phyloP scores from a whole-genome alignment of 192 early-diverging fungal genomes.

The Umbelopsis vinacea region DNA sequence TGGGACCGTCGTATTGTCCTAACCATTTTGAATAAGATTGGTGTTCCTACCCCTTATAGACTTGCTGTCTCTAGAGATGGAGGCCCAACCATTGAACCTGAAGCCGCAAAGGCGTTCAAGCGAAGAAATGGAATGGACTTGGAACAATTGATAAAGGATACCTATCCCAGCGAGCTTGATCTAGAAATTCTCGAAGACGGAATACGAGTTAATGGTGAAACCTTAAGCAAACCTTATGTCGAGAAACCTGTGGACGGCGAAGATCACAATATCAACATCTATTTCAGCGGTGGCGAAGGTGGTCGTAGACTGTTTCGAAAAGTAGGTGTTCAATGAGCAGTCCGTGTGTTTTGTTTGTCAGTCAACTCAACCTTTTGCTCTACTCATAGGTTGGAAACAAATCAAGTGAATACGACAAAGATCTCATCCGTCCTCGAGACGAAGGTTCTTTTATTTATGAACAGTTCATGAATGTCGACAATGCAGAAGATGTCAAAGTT shows the following conservation, averaged over 20 bases:
- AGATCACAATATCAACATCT: slow-evolving; percentile 96
- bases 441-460: slow-evolving; percentile 93
- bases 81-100: slow-evolving; percentile 49
- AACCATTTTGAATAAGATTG: slow-evolving; percentile 74
- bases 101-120: slow-evolving; percentile 28
- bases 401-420: slow-evolving; percentile 86
- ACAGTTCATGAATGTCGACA: slow-evolving; percentile 92
- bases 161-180: not conserved
- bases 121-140: slow-evolving; percentile 35
- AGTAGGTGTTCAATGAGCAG: slow-evolving; percentile 32
- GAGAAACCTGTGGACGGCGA: slow-evolving; percentile 96
- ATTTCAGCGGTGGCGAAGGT: slow-evolving; percentile 89
- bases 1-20: slow-evolving; percentile 90
- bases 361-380: not conserved
- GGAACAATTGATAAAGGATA: slow-evolving; percentile 22
- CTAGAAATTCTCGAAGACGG: slow-evolving; percentile 55
- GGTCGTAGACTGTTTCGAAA: slow-evolving; percentile 79
- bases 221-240: slow-evolving; percentile 92
- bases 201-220: slow-evolving; percentile 69
- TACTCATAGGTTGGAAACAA: slow-evolving; percentile 82
- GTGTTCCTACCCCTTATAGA: slow-evolving; percentile 81
- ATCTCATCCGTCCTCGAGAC: slow-evolving; percentile 64
- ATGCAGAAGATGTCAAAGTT: slow-evolving; percentile 96
- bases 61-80: slow-evolving; percentile 73
- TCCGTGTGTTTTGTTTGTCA: not conserved